Conservation (phyloP, 2,329 filamentous ascomycete genomes). For the Camptophora hylomeconis region DNA sequence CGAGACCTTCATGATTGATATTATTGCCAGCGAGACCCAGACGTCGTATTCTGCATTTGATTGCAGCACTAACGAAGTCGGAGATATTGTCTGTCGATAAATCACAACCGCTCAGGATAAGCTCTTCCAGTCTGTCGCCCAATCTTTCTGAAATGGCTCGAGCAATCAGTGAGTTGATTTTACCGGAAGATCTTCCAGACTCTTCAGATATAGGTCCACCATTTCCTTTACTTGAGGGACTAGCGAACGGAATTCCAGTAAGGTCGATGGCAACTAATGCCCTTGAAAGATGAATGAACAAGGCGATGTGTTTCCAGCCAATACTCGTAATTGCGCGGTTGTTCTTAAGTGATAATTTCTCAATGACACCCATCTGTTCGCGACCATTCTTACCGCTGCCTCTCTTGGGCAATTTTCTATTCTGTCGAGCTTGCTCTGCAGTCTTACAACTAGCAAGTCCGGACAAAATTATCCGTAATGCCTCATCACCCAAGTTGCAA, state of each 20-base stretch:
- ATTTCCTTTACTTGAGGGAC: slow-evolving; percentile 4
- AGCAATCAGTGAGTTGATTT: slow-evolving; percentile 55
- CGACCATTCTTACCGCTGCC: slow-evolving; percentile 20
- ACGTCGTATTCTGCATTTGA: slow-evolving; percentile 61
- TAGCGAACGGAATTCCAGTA: slow-evolving; percentile 61
- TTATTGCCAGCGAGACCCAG: slow-evolving; percentile 75
- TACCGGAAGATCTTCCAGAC: slow-evolving; percentile 21
- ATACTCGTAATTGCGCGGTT: slow-evolving; percentile 72
- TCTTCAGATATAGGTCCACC: too few species aligned
- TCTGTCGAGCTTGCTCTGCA: slow-evolving; percentile 43
- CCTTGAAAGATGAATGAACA: slow-evolving; percentile 82
- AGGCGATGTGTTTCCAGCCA: slow-evolving; percentile 80
- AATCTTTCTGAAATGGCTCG: slow-evolving; percentile 66
- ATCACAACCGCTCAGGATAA: slow-evolving; percentile 70
- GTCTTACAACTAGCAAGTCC: slow-evolving; percentile 70
- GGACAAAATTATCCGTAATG: slow-evolving; percentile 71
- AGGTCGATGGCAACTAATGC: slow-evolving; percentile 78
- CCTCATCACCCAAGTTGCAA: slow-evolving; percentile 75
- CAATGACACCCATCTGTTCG: slow-evolving; percentile 53
- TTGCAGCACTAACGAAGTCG: slow-evolving; percentile 67
- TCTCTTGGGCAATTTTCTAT: slow-evolving; percentile 28
- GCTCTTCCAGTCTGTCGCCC: slow-evolving; percentile 64
- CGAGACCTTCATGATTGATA: slow-evolving; percentile 59
- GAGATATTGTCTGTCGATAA: slow-evolving; percentile 59
- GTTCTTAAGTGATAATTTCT: slow-evolving; percentile 78